Evolutionary conservation across 805 yeast genomes (phyloP), one percentile per base, ranked within the genome.

Genomic region (Starmerella khaoyaiensis): DNA sequence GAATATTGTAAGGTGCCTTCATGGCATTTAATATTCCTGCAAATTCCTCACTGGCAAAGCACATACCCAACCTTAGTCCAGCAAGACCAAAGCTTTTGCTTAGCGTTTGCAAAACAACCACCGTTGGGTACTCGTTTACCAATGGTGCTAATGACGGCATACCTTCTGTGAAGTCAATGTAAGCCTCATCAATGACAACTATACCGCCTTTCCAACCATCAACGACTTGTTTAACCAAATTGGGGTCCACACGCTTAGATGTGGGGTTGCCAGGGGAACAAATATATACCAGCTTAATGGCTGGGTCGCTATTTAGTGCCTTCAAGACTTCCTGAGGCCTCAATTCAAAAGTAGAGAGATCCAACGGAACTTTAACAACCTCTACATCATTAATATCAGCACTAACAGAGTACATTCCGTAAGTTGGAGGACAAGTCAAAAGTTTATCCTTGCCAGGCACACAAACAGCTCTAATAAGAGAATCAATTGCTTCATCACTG

Each of bases 241-340:
- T 56, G 6, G 67, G 63, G 15, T 68, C 63, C 31, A 87, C 56
- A 32, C 71, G 61, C 21, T 72, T 69, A 9, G 79, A 95, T 0
- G 98, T 87, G 25, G 98, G 98, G 57, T 90, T 90, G 26, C 98
- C 98, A 9, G 98, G 98, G 1, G 96, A 80, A 12, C 97, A 87
- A 44, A 87, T 61, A 55, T 82, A 87, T 2, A 79, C 66, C 41
- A 90, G 53, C 53, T 84, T 86, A 49, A 87, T 78, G 3, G 58
- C 35, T 0, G 72, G 57, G 48, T 87, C 95, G 0, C 54, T 52
- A 6, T 55, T 45, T 17, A 87, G 59, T 2, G 68, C 60, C 9
- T 63, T 57, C n/a, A 69, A 50, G 31, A 86, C 71, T 10, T 61
- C 64, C 0, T 67, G 71, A 3, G 72, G 62, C 45, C 78, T 72